Evolutionary conservation across 306 rosid genomes (phyloP).

Genomic region (Medicago lupulina): DNA sequence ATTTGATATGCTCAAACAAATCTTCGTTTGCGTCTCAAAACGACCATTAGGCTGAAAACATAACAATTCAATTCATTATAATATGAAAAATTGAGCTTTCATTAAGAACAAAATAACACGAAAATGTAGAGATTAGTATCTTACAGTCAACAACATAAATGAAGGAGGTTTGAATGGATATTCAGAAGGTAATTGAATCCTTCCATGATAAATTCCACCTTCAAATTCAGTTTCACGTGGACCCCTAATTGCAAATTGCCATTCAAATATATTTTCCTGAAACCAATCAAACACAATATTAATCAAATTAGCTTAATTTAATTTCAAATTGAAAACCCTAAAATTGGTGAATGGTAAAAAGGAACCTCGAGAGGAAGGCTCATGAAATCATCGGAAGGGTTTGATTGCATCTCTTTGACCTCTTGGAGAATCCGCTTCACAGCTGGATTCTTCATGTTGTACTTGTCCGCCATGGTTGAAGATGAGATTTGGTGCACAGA

Average conservation of each 20-base stretch:
- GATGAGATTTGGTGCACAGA: neutral
- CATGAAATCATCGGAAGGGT: slow-evolving; percentile 93
- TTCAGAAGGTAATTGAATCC: slow-evolving; percentile 83
- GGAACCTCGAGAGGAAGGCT: slow-evolving; percentile 95
- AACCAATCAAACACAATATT: neutral
- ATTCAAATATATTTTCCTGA: slow-evolving; percentile 95
- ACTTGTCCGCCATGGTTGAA: slow-evolving; percentile 69
- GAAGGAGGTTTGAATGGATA: slow-evolving; percentile 96
- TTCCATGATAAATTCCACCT: slow-evolving; percentile 91
- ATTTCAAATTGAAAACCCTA: slow-evolving; percentile 37
- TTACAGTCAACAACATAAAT: slow-evolving; percentile 84
- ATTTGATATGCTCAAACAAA: slow-evolving; percentile 97
- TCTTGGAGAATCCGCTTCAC: slow-evolving; percentile 97
- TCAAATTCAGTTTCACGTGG: slow-evolving; percentile 77
- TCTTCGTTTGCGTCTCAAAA: slow-evolving; percentile 92
- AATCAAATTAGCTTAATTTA: neutral
- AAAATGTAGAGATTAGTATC: slow-evolving; percentile 23
- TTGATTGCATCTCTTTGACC: slow-evolving; percentile 92
- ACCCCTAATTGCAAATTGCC: slow-evolving; percentile 93
- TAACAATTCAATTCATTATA: slow-evolving; percentile 33
- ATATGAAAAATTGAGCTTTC: neutral
- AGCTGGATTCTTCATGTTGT: slow-evolving; percentile 83
- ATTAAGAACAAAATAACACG: slow-evolving; percentile 4
- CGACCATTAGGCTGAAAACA: slow-evolving; percentile 89
- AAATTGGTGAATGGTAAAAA: slow-evolving; percentile 2